Evolutionary conservation across 345 rosid genomes (phyloP), one percentile per base, ranked within the genome.

Genomic region (Eutrema japonicum): DNA sequence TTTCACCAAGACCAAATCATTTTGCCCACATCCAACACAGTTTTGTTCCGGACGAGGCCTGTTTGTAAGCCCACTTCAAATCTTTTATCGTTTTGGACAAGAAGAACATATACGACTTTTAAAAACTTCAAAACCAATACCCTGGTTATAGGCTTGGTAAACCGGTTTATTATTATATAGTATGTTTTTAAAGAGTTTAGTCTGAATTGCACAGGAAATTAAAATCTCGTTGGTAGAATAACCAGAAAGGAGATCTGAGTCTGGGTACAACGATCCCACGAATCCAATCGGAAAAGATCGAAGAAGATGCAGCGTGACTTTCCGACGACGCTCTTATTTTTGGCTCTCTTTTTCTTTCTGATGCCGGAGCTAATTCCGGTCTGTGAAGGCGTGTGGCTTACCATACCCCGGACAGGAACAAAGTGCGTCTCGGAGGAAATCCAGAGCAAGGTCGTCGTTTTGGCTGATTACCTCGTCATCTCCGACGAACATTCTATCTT

Each of bases 371-470:
- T 73, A 6, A 41, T 72, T 50, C 75, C 73, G 68, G 68, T 64
- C 57, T 43, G 77, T 32, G 80, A 85, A 22, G 95, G 87, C 32
- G 64, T 94, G n/a, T 94, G 97, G 97, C 75, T 94, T 55, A 87
- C 26, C 65, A n/a, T 94, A 42, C 96, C 96, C 5, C 37, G 76
- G 22, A 7, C 89, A 3, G 92, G 90, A 29, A 86, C 92, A 35
- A 94, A 91, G 75, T 94, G 97, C 83, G 93, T 94, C n/a, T 94
- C 95, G 10, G 98, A 94, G 83, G 95, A 88, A 68, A 83, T 94
- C 66, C 95, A 86, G 71, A 84, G 72, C 79, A 86, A 89, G 78
- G 85, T 91, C 76, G 88, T 94, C 72, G 98, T 91, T 56, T 78
- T 92, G 77, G 88, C 86, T 18, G 97, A 91, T 55, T 94, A 89